Conservation (phyloP, 2,329 filamentous ascomycete genomes). For the Aspergillus piperis region DNA sequence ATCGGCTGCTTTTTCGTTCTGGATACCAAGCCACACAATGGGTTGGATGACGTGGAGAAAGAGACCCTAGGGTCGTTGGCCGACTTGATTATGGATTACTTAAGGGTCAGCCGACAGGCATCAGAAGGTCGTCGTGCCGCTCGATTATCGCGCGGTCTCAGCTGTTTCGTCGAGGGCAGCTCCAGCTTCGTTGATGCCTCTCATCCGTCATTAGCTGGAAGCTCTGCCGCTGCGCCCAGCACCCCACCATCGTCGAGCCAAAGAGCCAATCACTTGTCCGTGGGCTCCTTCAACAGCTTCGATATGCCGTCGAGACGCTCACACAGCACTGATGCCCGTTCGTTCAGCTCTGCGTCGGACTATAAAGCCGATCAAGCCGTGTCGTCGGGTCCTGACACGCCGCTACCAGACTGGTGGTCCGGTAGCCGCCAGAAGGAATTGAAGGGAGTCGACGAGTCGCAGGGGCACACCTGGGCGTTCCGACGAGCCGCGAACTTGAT, state of each 20-base stretch:
- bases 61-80: conserved; percentile 60
- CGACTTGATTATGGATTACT: conserved; percentile 60
- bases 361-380: conserved; percentile 30
- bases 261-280: conserved; percentile 26
- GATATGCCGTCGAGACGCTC: conserved; percentile 29
- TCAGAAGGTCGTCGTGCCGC: conserved; percentile 55
- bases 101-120: conserved; percentile 58
- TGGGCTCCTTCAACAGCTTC: conserved; percentile 25
- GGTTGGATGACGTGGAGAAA: conserved; percentile 42
- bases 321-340: conserved; percentile 30
- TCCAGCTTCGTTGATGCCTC: conserved; percentile 41
- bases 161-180: conserved; percentile 56
- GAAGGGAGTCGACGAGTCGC: conserved; percentile 34
- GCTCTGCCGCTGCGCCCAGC: conserved; percentile 18
- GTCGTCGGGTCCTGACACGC: conserved; percentile 30
- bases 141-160: conserved; percentile 57
- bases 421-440: conserved; percentile 29
- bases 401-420: conserved; percentile 37
- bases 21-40: conserved; percentile 57
- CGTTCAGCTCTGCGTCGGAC: conserved; percentile 30
- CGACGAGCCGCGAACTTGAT: conserved; percentile 52
- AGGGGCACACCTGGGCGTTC: conserved; percentile 47
- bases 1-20: conserved; percentile 64
- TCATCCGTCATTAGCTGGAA: conserved; percentile 27
- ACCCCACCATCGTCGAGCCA: conserved; percentile 26